These are phyloP conservation scores for Penicillium egyptiacum DNA, from an alignment of 495 filamentous ascomycete species.

Conservation along the genomic window DNA sequence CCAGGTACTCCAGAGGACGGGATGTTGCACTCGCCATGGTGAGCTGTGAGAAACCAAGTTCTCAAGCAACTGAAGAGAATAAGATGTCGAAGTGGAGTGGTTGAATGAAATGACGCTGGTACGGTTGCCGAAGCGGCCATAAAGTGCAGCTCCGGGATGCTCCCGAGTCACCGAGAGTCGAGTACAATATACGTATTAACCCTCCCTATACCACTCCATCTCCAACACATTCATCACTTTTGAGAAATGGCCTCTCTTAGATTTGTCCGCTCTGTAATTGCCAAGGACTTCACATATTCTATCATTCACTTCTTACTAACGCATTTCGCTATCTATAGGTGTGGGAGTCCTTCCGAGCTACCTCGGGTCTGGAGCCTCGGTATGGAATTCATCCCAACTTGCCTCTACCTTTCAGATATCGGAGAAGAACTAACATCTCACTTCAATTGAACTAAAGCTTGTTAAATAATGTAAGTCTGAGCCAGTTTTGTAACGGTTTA, in stretches of 20 bases:
- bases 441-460: constrained; percentile 31
- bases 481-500: not conserved
- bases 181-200: constrained; percentile 6
- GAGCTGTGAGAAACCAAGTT: constrained; percentile 32
- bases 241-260: constrained; percentile 55
- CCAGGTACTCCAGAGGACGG: constrained; percentile 79
- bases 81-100: constrained; percentile 13
- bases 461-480: constrained; percentile 38
- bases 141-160: constrained; percentile 37
- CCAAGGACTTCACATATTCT: no score
- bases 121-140: constrained; percentile 36
- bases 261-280: constrained; percentile 61
- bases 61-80: constrained; percentile 28
- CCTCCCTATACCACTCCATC: not conserved
- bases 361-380: constrained; percentile 86
- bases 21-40: constrained; percentile 67
- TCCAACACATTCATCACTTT: not conserved
- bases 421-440: not conserved
- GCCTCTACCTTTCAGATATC: not conserved
- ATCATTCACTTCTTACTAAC: not conserved
- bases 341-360: constrained; percentile 76
- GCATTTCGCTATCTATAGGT: constrained; percentile 51
- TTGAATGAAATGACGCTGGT: constrained; percentile 17
- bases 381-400: constrained; percentile 36
- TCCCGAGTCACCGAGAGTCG: constrained; percentile 16